Evolutionary conservation across 257 asterid genomes (phyloP).

Genomic region (Solanum verrucosum): DNA sequence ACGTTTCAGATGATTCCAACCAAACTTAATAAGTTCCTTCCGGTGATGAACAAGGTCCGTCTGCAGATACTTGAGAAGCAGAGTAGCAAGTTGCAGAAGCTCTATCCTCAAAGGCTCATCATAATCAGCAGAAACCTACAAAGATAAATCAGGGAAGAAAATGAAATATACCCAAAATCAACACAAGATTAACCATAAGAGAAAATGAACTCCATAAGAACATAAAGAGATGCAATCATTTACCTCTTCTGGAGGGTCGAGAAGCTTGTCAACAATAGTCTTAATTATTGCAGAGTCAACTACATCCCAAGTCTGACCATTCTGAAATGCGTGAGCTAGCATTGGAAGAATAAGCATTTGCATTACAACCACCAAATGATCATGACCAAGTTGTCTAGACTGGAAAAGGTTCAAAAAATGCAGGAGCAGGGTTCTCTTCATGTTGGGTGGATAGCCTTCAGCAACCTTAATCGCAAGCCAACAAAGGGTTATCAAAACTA

Average conservation of each 20-base stretch:
- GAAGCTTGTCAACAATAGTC: constrained; percentile 93
- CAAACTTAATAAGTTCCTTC: constrained; percentile 94
- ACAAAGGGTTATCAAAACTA: constrained; percentile 4
- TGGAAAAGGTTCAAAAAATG: constrained; percentile 90
- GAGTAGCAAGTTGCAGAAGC: constrained; percentile 98
- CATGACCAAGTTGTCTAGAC: constrained; percentile 76
- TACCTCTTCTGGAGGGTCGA: constrained; percentile 99
- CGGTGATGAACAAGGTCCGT: constrained; percentile 94
- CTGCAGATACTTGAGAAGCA: constrained; percentile 96
- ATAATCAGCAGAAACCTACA: constrained; percentile 80
- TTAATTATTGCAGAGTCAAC: constrained; percentile 80
- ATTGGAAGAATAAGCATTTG: constrained; percentile 99
- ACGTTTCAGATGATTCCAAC: constrained; percentile 99
- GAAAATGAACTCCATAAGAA: neutral
- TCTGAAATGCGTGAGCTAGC: constrained; percentile 96
- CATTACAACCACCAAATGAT: constrained; percentile 94
- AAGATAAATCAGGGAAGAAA: neutral
- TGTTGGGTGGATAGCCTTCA: constrained; percentile 83
- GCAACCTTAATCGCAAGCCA: constrained; percentile 55
- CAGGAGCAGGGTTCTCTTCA: constrained; percentile 84
- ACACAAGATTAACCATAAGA: neutral
- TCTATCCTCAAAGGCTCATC: constrained; percentile 98
- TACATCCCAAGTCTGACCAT: constrained; percentile 98
- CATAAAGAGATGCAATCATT: constrained; percentile 2
- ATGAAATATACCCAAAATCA: neutral